Evolutionary conservation across 495 filamentous ascomycete species (phyloP), one percentile per base, ranked within the genome.

Genomic region (Penicillium turbatum): DNA sequence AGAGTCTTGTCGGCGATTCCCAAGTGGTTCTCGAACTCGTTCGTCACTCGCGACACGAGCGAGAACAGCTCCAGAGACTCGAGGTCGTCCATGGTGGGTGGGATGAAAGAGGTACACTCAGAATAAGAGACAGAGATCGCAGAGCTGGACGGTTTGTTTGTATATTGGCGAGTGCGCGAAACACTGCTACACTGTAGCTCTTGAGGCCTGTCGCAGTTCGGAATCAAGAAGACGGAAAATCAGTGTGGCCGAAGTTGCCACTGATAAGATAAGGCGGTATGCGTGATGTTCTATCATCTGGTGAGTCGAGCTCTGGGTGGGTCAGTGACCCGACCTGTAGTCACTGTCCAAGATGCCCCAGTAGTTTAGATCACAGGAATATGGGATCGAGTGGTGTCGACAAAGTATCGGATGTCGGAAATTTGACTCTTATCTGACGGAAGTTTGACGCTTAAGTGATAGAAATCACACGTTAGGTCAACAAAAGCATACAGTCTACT

Each of bases 1-100:
- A 97, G 77, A 1, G 90, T 96, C 73, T 95, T 96, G 66, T 98
- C 92, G 69, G 77, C 87, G 63, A 97, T 85, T 30, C 92, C 90
- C 48, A 98, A 72, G 72, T 98, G 88, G 71, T 98, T 98, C 59
- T 90, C 86, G 38, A 97, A 77, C 73, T 98, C 93, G 29, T 86
- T 90, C 32, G 90, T 96, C 60, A 98, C 89, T 70, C 92, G 95
- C 40, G 89, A 92, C 55, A 97, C 91, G 52, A 98, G 83, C 56
- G 90, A 95, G 54, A 97, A 83, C 55, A 95, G 77, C 75, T 98
- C 93, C 57, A 98, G 83, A 57, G 86, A 87, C 61, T 87, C 84
- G 53, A 97, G 79, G 68, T 95, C 90, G 67, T 95, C 92, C 89
- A 98, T 96, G 54, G 30, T 62, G 55, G 53, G 39, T 30, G 43